Percentiles rank a stretch among this genome's conserved stretches.
Conservation (phyloP, 2,329 filamentous ascomycete species). For the Paraphaeosphaeria minitans region DNA sequence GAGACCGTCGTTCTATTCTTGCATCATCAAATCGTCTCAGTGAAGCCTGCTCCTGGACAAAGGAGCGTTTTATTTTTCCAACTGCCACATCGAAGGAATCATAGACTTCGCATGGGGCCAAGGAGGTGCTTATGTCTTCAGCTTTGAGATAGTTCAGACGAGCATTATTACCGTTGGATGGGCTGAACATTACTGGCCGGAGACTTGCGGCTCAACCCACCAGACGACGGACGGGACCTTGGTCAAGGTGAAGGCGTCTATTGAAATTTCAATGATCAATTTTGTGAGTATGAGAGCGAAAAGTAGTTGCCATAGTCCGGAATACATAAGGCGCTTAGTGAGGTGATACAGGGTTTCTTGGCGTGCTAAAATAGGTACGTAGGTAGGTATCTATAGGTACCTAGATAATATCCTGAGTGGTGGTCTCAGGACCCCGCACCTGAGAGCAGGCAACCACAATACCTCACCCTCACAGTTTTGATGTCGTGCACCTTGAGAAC, state of each 20-base stretch:
- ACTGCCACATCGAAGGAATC: not conserved
- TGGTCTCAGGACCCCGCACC: too few species aligned
- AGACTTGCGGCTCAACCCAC: not conserved
- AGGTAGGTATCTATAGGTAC: too few species aligned
- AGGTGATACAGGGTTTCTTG: too few species aligned
- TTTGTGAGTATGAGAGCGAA: too few species aligned
- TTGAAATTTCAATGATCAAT: too few species aligned
- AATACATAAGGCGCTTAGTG: too few species aligned
- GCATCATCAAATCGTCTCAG: not conserved
- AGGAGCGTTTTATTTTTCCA: not conserved
- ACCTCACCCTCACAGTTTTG: too few species aligned
- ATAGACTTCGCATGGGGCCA: not conserved
- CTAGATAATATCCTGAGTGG: too few species aligned
- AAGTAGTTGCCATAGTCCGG: too few species aligned
- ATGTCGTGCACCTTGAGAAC: too few species aligned
- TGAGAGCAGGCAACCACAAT: too few species aligned
- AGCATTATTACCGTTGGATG: not conserved
- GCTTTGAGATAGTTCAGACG: not conserved
- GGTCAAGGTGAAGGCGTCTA: not conserved
- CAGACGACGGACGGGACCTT: not conserved
- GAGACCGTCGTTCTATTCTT: not conserved
- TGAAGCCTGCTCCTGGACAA: not conserved
- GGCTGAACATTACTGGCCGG: not conserved
- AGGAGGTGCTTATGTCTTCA: not conserved
- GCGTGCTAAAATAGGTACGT: too few species aligned